phyloP scores from a whole-genome alignment of 1,139 yeast species.

The Chernovozyma aurita region DNA sequence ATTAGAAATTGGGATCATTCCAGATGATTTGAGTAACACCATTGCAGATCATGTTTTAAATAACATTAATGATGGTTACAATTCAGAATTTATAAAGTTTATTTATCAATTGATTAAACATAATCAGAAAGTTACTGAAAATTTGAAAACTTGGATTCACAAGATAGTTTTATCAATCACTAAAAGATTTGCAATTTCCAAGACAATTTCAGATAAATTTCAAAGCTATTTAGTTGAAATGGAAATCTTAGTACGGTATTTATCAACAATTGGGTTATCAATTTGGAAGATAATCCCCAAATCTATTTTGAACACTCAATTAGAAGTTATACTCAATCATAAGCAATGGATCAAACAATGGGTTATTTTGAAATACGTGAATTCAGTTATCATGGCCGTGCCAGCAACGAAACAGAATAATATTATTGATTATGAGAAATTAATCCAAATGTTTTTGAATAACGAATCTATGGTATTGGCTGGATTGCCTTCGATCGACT shows the following conservation, averaged over 20 bases:
- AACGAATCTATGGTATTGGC: slow-evolving; percentile 36
- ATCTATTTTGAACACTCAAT: slow-evolving; percentile 55
- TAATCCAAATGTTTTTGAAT: slow-evolving; percentile 62
- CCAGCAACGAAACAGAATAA: slow-evolving; percentile 30
- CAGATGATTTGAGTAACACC: not conserved
- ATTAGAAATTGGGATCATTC: slow-evolving; percentile 8
- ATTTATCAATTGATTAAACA: not conserved
- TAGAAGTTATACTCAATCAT: slow-evolving; percentile 57
- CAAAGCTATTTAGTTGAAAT: slow-evolving; percentile 19
- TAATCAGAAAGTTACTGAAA: not conserved
- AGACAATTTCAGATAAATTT: slow-evolving; percentile 30
- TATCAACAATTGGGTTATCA: slow-evolving; percentile 10
- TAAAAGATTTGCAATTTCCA: slow-evolving; percentile 55
- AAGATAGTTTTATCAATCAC: slow-evolving; percentile 58
- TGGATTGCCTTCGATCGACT: slow-evolving; percentile 18
- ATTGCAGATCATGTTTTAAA: not conserved
- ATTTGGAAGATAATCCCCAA: slow-evolving; percentile 45
- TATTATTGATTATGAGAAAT: slow-evolving; percentile 44
- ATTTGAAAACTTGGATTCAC: slow-evolving; percentile 33
- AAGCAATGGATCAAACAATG: slow-evolving; percentile 42
- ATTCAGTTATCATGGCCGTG: slow-evolving; percentile 28
- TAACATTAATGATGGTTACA: slow-evolving; percentile 1
- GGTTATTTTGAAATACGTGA: slow-evolving; percentile 37
- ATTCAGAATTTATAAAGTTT: slow-evolving; percentile 4
- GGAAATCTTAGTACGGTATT: slow-evolving; percentile 12